These are phyloP conservation scores for Quercus berberidifolia DNA, from an alignment of 306 rosid species.

Conservation along the genomic window DNA sequence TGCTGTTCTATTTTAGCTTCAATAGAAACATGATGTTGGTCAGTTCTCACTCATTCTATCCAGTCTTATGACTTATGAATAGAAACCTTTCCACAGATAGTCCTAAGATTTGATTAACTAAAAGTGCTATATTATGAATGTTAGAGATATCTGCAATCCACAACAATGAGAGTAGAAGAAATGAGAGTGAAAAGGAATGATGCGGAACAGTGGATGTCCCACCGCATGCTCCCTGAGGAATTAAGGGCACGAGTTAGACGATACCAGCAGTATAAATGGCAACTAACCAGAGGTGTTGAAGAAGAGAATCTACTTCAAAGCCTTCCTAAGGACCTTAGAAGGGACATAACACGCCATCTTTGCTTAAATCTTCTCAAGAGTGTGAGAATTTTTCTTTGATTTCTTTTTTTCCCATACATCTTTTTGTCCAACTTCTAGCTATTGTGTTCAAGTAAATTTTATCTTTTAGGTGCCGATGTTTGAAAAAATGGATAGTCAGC, in stretches of 20 bases:
- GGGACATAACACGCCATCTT: constrained; percentile 83
- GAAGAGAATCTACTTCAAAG: constrained; percentile 61
- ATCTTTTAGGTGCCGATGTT: constrained; percentile 65
- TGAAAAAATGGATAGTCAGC: constrained; percentile 60
- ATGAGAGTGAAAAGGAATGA: constrained; percentile 75
- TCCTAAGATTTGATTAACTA: neutral
- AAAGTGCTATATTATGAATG: neutral
- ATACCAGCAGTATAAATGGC: constrained; percentile 92
- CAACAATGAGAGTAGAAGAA: constrained; percentile 67
- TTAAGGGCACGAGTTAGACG: constrained; percentile 61
- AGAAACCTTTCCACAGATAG: too few species aligned
- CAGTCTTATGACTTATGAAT: too few species aligned
- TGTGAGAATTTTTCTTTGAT: constrained; percentile 32
- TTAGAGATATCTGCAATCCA: constrained; percentile 70
- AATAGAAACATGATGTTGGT: too few species aligned
- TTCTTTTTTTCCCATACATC: neutral
- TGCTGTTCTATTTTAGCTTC: too few species aligned
- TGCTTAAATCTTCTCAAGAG: constrained; percentile 56
- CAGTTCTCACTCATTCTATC: too few species aligned
- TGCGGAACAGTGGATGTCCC: constrained; percentile 87
- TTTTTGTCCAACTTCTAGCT: neutral
- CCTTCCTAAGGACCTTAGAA: constrained; percentile 82
- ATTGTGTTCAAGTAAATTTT: neutral
- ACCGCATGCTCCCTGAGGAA: constrained; percentile 72
- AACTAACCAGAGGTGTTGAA: constrained; percentile 82